phyloP scores from a whole-genome alignment of 163 green algal genomes.

The Chlamydomonas reinhardtii region DNA sequence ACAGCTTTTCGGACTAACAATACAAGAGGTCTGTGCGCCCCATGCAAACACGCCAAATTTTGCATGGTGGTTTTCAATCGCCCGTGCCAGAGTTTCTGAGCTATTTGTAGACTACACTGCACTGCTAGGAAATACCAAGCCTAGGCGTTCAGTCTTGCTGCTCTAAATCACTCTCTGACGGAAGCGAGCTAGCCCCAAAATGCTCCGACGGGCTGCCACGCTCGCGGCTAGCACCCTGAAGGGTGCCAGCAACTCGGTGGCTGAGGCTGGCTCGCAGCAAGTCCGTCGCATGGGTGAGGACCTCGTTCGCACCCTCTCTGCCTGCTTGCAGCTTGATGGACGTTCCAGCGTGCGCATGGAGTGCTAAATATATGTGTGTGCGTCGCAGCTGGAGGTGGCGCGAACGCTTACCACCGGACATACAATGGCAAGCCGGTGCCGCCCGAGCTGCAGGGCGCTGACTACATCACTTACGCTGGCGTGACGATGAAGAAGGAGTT shows the following conservation, averaged over 20 bases:
- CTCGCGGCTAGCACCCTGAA: conserved; percentile 8
- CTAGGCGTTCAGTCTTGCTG: too few relatives aligned
- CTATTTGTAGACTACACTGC: too few relatives aligned
- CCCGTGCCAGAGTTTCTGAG: too few relatives aligned
- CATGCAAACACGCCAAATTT: too few relatives aligned
- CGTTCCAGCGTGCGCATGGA: background rate
- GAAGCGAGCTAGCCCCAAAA: background rate
- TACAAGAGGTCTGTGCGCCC: too few relatives aligned
- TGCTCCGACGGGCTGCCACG: conserved; percentile 18
- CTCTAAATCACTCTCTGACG: too few relatives aligned
- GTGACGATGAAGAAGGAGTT: conserved; percentile 53
- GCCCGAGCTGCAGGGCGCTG: conserved; percentile 51
- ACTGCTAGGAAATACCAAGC: too few relatives aligned
- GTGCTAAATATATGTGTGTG: too few relatives aligned
- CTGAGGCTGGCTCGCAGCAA: conserved; percentile 31
- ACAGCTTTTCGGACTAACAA: too few relatives aligned
- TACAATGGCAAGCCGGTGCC: conserved; percentile 60
- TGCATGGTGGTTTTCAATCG: too few relatives aligned
- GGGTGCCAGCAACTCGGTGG: background rate
- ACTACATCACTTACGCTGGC: conserved; percentile 63
- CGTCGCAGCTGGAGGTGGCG: conserved; percentile 45
- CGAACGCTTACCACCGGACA: conserved; percentile 28
- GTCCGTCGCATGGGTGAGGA: conserved; percentile 42
- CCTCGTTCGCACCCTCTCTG: too few relatives aligned
- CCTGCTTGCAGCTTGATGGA: too few relatives aligned